phyloP scores from a whole-genome alignment of 495 filamentous ascomycete genomes.

The Penicillium psychrofluorescens region DNA sequence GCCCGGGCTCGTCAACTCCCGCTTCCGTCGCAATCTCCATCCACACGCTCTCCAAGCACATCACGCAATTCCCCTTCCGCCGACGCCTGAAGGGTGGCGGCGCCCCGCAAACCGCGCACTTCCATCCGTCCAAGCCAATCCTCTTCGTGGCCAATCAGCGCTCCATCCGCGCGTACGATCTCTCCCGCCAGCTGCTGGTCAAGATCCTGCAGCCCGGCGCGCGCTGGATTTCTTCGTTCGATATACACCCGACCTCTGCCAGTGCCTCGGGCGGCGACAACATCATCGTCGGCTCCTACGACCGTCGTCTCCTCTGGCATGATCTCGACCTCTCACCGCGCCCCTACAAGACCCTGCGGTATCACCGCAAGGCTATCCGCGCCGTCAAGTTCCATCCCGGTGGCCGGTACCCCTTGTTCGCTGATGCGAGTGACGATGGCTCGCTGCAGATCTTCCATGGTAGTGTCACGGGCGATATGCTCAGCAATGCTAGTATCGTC shows the following conservation, averaged over 20 bases:
- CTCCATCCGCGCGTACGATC: conserved; percentile 84
- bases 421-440: conserved; percentile 89
- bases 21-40: conserved; percentile 73
- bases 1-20: conserved; percentile 61
- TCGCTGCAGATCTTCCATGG: conserved; percentile 94
- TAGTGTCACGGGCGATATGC: conserved; percentile 83
- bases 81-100: conserved; percentile 66
- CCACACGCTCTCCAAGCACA: conserved; percentile 89
- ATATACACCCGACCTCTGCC: conserved; percentile 70
- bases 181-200: conserved; percentile 78
- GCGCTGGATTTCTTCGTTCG: conserved; percentile 89
- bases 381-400: conserved; percentile 79
- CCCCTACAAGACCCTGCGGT: conserved; percentile 92
- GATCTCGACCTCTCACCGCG: conserved; percentile 85
- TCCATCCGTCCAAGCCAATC: conserved; percentile 87
- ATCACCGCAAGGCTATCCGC: conserved; percentile 85
- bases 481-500: conserved; percentile 94
- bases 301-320: conserved; percentile 91
- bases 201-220: conserved; percentile 90
- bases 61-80: conserved; percentile 90
- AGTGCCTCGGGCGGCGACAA: conserved; percentile 69
- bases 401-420: conserved; percentile 75
- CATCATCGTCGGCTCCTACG: conserved; percentile 87
- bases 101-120: conserved; percentile 79
- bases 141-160: conserved; percentile 96